phyloP scores from a whole-genome alignment of 2,329 filamentous ascomycete genomes.

The Elsinoe ampelina region DNA sequence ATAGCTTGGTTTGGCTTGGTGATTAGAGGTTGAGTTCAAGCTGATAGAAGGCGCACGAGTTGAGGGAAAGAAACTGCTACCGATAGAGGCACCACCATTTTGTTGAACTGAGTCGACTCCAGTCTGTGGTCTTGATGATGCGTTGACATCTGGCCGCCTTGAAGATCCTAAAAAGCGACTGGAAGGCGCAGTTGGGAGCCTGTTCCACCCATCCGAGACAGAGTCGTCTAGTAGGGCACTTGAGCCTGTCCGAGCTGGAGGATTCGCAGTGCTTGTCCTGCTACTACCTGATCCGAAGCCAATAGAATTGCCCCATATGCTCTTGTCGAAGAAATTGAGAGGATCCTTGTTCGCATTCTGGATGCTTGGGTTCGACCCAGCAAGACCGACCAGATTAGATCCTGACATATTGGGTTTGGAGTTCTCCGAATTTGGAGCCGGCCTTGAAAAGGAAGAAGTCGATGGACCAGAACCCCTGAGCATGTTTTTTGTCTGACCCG shows the following conservation, averaged over 20 bases:
- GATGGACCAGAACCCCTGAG: not conserved
- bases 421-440: not conserved
- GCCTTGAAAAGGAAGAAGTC: not conserved
- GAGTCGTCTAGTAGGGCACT: conserved; percentile 10
- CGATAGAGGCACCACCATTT: not conserved
- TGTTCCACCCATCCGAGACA: conserved; percentile 8
- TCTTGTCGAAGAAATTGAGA: not conserved
- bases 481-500: conserved; percentile 5
- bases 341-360: not conserved
- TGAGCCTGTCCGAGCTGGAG: conserved; percentile 2
- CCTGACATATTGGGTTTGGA: not conserved
- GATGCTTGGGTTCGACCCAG: not conserved
- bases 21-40: conserved; percentile 20
- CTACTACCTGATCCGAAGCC: not conserved
- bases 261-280: not conserved
- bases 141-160: not conserved
- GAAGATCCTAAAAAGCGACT: not conserved
- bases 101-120: not conserved
- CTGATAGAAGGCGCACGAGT: conserved; percentile 21
- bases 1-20: conserved; percentile 18
- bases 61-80: conserved; percentile 7
- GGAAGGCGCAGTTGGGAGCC: not conserved
- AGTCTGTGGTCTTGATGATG: not conserved
- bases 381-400: conserved; percentile 7
- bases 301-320: conserved; percentile 5